Evolutionary conservation across 495 filamentous ascomycete genomes (phyloP).

Genomic region (Usnea hakonensis): DNA sequence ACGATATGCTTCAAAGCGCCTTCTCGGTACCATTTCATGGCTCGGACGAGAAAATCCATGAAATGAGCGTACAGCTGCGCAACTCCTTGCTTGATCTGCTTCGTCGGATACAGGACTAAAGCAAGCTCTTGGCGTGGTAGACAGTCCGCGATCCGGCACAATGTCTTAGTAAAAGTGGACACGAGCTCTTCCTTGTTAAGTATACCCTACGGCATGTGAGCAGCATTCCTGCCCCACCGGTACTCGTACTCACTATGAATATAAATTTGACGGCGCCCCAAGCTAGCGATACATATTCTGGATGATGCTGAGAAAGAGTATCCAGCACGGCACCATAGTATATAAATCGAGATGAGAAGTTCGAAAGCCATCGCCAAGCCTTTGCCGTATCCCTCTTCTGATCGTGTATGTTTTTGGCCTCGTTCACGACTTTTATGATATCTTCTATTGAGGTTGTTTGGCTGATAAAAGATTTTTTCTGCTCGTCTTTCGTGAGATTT

Average conservation of each 20-base stretch:
- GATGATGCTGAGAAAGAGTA: constrained; percentile 25
- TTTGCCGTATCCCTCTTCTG: too few species aligned
- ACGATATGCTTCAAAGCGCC: constrained; percentile 21
- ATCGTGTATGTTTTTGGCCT: too few species aligned
- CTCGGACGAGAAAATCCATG: constrained; percentile 27
- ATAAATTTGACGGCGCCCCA: constrained; percentile 29
- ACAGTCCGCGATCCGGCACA: constrained; percentile 28
- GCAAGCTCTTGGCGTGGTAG: constrained; percentile 30
- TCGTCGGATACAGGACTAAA: constrained; percentile 30
- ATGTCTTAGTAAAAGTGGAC: constrained; percentile 21
- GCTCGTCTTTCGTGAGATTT: too few species aligned
- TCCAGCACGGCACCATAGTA: constrained; percentile 23
- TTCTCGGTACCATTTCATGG: constrained; percentile 31
- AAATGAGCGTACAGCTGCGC: constrained; percentile 29
- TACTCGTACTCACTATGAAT: constrained; percentile 19
- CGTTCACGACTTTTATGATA: too few species aligned
- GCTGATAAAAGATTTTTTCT: too few species aligned
- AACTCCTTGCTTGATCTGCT: constrained; percentile 27
- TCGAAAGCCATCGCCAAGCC: constrained; percentile 4
- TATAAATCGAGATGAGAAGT: constrained; percentile 5
- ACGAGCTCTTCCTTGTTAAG: constrained; percentile 11
- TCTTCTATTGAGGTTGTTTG: too few species aligned
- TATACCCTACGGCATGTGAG: constrained; percentile 4
- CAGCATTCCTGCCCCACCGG: not conserved
- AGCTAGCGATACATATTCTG: constrained; percentile 26